Evolutionary conservation across 2,329 filamentous ascomycete species (phyloP).

Genomic region (Pyrenophora seminiperda): DNA sequence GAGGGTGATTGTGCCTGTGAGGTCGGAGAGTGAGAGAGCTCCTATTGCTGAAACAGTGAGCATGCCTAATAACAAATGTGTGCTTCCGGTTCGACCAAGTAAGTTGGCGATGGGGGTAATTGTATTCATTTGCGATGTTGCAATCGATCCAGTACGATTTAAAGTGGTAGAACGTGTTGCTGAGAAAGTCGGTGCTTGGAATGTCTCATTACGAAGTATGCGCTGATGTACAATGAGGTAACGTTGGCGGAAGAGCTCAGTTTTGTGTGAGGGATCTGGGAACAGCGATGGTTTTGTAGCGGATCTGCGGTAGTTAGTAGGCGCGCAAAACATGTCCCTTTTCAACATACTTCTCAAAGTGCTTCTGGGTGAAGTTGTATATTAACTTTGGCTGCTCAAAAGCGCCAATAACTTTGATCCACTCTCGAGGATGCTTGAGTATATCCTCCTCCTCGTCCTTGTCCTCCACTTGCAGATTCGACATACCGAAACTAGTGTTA

Average conservation of each 20-base stretch:
- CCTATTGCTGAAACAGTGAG: slow-evolving; percentile 81
- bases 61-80: slow-evolving; percentile 85
- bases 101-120: slow-evolving; percentile 83
- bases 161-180: slow-evolving; percentile 58
- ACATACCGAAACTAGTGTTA: slow-evolving; percentile 67
- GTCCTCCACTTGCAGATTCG: slow-evolving; percentile 57
- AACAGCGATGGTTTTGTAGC: slow-evolving; percentile 56
- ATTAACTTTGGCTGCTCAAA: slow-evolving; percentile 81
- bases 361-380: slow-evolving; percentile 82
- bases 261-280: slow-evolving; percentile 80
- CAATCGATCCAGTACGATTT: slow-evolving; percentile 63
- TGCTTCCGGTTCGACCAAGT: slow-evolving; percentile 78
- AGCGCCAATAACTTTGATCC: slow-evolving; percentile 82
- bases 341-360: slow-evolving; percentile 74
- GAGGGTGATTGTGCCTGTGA: slow-evolving; percentile 84
- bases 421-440: slow-evolving; percentile 73
- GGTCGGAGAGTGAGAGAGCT: slow-evolving; percentile 78
- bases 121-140: slow-evolving; percentile 67
- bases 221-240: slow-evolving; percentile 93
- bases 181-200: slow-evolving; percentile 80
- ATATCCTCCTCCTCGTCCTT: slow-evolving; percentile 64
- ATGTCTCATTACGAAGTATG: slow-evolving; percentile 88
- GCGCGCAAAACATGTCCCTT: accelerated
- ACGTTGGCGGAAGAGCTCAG: slow-evolving; percentile 81
- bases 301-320: slow-evolving; percentile 39